Evolutionary conservation across 2,329 filamentous ascomycete genomes (phyloP), one percentile per base, ranked within the genome.

Genomic region (Dactylonectria macrodidyma): DNA sequence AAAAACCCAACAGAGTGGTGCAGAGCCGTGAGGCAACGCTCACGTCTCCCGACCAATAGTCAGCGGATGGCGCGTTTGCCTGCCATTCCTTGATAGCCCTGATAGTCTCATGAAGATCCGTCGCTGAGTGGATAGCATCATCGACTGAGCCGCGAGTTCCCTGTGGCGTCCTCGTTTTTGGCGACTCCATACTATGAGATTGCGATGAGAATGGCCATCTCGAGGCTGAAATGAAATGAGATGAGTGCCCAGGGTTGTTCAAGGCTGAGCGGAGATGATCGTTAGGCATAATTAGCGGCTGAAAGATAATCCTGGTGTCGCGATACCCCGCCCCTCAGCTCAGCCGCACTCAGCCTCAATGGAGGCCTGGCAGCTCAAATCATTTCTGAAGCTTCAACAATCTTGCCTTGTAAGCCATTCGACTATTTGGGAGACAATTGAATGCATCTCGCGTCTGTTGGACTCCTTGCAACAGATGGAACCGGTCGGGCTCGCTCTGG

Each of bases 401-500:
- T 41, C 41, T n/a, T n/a, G 14, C 14, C 6, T 5, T n/a, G 3
- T 44, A 5, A 7, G 16, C 16, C 14, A 44, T 9, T 10, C 12
- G 36, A 38, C 11, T 10, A 11, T 38, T 11, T 10, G 5, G 36
- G 36, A 11, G 12, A 38, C 36, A 14, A 38, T 3, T 10, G 3
- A 10, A 2, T 10, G 5, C 36, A 9, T 10, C 36, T 10, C 9
- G 9, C 3, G 3, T 38, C 36, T 11, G 11, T n/a, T 34, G 14
- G 2, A 7, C 4, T 36, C 5, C 16, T 22, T 38, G 10, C 2
- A 11, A 30, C 9, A 57, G 33, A 61, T 66, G 58, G 58, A 66
- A 14, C 57, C 58, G 1, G 63, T 54, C 1, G 50, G 41, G 3
- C 58, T 66, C 2, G 58, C 41, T 2, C 3, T 66, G 34, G 63